A percentile compares a stretch with the other conserved stretches of the same genome.
Evolutionary conservation across 495 filamentous ascomycete genomes (phyloP).

Genomic region (Gamarada debralockiae): DNA sequence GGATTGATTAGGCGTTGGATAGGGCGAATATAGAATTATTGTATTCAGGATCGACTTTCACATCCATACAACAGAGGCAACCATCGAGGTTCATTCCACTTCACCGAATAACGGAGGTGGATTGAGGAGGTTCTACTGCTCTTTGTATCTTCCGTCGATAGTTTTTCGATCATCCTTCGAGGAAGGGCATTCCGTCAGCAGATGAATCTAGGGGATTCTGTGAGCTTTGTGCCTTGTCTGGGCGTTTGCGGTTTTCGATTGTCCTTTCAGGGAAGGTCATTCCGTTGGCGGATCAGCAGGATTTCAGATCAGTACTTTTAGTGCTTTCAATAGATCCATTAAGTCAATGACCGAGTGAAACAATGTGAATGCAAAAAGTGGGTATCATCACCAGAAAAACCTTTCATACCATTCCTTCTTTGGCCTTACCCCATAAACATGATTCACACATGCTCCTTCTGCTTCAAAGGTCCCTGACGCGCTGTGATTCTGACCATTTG

Average conservation of each 20-base stretch:
- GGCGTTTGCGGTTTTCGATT: background rate
- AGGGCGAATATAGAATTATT: background rate
- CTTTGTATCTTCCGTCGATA: no score
- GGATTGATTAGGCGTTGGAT: background rate
- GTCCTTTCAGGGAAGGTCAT: no score
- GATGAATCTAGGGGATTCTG: background rate
- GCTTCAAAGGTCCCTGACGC: conserved; percentile 31
- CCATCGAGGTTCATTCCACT: background rate
- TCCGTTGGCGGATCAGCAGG: no score
- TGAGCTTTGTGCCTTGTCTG: background rate
- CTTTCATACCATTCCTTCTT: background rate
- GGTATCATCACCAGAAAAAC: background rate
- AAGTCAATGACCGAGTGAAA: background rate
- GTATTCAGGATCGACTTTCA: background rate
- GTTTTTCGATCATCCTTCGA: no score
- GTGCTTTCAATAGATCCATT: background rate
- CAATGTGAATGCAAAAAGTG: background rate
- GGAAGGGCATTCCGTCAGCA: background rate
- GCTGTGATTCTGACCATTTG: conserved; percentile 41
- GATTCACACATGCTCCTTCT: conserved; percentile 37
- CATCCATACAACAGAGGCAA: no score
- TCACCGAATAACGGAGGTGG: background rate
- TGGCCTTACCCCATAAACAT: conserved; percentile 31
- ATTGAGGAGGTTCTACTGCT: background rate
- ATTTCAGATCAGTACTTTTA: background rate